Evolutionary conservation across 176 grass and related monocot species (phyloP).

Genomic region (Eragrostis nindensis): DNA sequence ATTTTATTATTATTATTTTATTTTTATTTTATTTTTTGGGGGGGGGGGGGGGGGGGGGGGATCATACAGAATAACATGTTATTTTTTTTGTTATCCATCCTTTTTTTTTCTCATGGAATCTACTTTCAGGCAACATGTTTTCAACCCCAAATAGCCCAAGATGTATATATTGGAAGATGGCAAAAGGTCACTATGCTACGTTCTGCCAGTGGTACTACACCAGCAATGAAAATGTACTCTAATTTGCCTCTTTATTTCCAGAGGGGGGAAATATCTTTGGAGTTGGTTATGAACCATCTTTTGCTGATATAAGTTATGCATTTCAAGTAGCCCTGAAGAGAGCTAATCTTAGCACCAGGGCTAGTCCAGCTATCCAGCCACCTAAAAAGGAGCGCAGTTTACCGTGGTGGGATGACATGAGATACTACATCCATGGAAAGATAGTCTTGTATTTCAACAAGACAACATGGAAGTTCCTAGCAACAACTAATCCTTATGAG

Average conservation of each 20-base stretch:
- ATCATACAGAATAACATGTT: neutral
- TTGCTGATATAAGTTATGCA: slow-evolving; percentile 98
- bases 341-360: slow-evolving; percentile 87
- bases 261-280: slow-evolving; percentile 94
- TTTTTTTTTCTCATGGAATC: slow-evolving; percentile 21
- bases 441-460: slow-evolving; percentile 81
- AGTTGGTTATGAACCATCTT: slow-evolving; percentile 97
- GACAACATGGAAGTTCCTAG: slow-evolving; percentile 89
- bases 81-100: neutral
- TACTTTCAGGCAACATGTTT: slow-evolving; percentile 92
- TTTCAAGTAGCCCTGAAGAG: slow-evolving; percentile 87
- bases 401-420: slow-evolving; percentile 98
- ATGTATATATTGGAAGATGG: slow-evolving; percentile 97
- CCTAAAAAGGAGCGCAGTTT: slow-evolving; percentile 96
- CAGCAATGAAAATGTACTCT: slow-evolving; percentile 97
- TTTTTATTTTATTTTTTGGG: too few species aligned
- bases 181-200: slow-evolving; percentile 87
- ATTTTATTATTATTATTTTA: too few species aligned
- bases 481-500: slow-evolving; percentile 95
- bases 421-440: slow-evolving; percentile 98
- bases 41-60: too few species aligned
- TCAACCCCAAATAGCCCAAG: slow-evolving; percentile 96
- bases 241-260: slow-evolving; percentile 96
- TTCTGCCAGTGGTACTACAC: slow-evolving; percentile 97
- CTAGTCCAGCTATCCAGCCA: slow-evolving; percentile 42